Evolutionary conservation across 257 asterid genomes (phyloP).

Genomic region (Solanum gandarillasii): DNA sequence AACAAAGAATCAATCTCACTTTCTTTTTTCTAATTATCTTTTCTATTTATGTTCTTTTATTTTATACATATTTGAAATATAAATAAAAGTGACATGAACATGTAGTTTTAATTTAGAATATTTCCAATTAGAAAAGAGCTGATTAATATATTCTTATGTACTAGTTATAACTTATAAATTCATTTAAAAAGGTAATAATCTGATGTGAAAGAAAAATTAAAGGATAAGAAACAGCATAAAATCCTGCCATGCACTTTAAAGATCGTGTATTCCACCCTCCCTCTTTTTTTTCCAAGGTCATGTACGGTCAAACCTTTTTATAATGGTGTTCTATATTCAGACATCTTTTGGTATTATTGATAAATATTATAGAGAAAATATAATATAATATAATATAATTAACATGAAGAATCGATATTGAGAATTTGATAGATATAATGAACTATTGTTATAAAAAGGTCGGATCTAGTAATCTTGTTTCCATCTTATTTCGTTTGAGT

Average conservation of each 20-base stretch:
- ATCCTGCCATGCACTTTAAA: neutral
- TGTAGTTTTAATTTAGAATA: neutral
- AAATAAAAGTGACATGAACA: neutral
- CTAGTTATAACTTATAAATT: neutral
- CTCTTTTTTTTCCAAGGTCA: accelerated
- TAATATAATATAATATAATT: neutral
- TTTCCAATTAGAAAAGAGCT: neutral
- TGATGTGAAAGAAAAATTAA: neutral
- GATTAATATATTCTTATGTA: neutral
- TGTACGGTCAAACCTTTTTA: accelerated
- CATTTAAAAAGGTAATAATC: neutral
- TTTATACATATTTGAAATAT: too few relatives aligned
- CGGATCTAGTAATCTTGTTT: neutral
- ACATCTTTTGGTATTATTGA: accelerated
- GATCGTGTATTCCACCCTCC: neutral
- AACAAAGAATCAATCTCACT: neutral
- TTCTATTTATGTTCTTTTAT: neutral
- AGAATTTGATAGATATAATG: neutral
- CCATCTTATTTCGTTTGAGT: neutral
- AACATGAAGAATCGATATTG: neutral
- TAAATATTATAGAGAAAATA: neutral
- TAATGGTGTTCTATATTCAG: neutral
- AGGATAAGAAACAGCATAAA: neutral
- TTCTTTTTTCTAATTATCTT: neutral
- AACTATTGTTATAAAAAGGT: neutral